Base-by-base conservation (phyloP, 805 yeast species). In the Candida sanyiensis region DNA sequence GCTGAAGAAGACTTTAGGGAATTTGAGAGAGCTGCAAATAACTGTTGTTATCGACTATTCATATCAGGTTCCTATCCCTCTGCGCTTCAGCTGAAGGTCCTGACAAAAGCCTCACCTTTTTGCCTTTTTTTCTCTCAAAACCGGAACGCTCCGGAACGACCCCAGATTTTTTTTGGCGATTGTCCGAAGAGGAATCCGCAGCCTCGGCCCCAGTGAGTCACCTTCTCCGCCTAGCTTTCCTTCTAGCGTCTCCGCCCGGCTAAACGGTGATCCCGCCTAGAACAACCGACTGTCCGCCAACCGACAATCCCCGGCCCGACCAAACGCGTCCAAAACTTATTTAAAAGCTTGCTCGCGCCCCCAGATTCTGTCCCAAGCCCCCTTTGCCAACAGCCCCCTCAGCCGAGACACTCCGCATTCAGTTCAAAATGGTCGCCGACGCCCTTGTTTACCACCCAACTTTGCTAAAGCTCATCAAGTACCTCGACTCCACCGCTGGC, bases 401-500 rank as follows among this genome's bases (percentile, higher is more conserved):
- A n/a, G n/a, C n/a, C n/a, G n/a, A n/a, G n/a, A n/a, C n/a, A n/a
- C n/a, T n/a, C n/a, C n/a, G 6, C 18, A 20, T 21, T 19, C 10
- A 8, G n/a, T 10, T 20, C 26, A 45, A 31, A 24, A 80, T 80
- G 87, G 83, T 80, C 46, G 75, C 68, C 45, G 87, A 83, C 56
- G 66, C 83, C 5, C 52, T 83, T 27, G 69, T 81, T 34, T 80
- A 79, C 58, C 95, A 83, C 63, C 95, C 95, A 12, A 67, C 84
- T 2, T 59, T 82, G 37, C 61, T 69, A 41, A 81, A 76, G 49
- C 58, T 81, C 27, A 64, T 83, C 58, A 72, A 67, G 52, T 80
- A 79, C 56, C 65, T 83, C 46, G 87, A 83, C 54, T 62, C 76
- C 35, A 68, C 81, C 13, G 75, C 80, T 28, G 90, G 90, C 42